Evolutionary conservation across 2,329 filamentous ascomycete genomes (phyloP), one percentile per base, ranked within the genome.

Genomic region (Huntiella bhutanensis): DNA sequence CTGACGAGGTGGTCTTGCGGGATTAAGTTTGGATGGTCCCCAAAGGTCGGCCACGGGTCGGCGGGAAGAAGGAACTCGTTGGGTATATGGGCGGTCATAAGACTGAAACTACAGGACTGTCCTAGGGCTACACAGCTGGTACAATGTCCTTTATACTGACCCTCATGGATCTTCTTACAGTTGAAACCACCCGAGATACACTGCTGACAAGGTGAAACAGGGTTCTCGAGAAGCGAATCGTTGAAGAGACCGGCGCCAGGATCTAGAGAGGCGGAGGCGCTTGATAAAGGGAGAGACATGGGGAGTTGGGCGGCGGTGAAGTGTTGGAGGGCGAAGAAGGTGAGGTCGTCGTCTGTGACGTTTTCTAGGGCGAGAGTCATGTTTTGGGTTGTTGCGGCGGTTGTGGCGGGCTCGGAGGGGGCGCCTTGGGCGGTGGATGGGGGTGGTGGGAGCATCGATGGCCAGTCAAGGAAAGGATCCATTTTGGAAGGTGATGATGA

Each of bases 101-200:
- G 52, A 16, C 64, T 70, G 51, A 77, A 70, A 58, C 73, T 78
- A 58, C 74, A 78, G 34, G 68, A 64, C 52, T 68, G 62, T n/a
- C 66, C 64, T 33, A 77, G 60, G 11, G 74, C 73, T 40, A 77
- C 71, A 53, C 75, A 78, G 53, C 67, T 73, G 28, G 73, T 77
- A 54, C 74, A 78, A 52, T 71, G 75, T 49, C 71, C 71, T 58
- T 67, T 71, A 55, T 71, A 69, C 54, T 65, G 63, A 67, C 73
- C 73, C 58, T 77, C 73, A 33, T 65, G 59, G 49, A 77, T 72
- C 33, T 63, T 65, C 59, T 77, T 78, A 65, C 74, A 78, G 37
- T 72, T 64, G 54, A 71, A 75, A 33, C 68, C 65, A 40, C 67
- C 67, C 4, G 63, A 54, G 38, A 62, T 56, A 52, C 74, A 78